Evolutionary conservation across 2,329 filamentous ascomycete species (phyloP).

Genomic region (Alternaria metachromatica): DNA sequence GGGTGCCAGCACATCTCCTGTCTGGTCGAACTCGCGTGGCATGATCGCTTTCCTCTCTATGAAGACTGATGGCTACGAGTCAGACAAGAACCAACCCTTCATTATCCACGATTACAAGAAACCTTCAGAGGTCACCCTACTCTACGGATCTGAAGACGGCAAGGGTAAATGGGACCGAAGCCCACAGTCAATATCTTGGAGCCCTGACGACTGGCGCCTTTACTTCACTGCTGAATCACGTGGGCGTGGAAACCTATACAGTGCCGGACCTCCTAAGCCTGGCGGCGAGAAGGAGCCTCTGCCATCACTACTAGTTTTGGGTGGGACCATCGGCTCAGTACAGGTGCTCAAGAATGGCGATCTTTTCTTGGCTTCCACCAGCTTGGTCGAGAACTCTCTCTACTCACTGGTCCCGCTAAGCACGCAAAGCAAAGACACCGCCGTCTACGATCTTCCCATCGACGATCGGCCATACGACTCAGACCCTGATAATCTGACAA

Average conservation of each 20-base stretch:
- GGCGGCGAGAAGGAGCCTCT: constrained; percentile 17
- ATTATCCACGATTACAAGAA: constrained; percentile 67
- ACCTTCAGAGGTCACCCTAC: constrained; percentile 62
- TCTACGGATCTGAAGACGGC: constrained; percentile 68
- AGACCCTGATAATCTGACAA: constrained; percentile 34
- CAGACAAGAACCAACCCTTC: constrained; percentile 75
- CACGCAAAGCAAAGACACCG: constrained; percentile 15
- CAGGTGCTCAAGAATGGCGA: constrained; percentile 58
- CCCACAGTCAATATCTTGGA: constrained; percentile 59
- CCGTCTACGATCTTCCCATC: constrained; percentile 27
- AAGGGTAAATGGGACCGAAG: constrained; percentile 66
- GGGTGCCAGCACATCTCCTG: constrained; percentile 71
- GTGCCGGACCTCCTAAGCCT: constrained; percentile 18
- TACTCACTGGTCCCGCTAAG: constrained; percentile 64
- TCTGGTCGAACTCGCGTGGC: constrained; percentile 76
- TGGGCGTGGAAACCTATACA: constrained; percentile 68
- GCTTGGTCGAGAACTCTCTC: constrained; percentile 73
- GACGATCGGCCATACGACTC: constrained; percentile 28
- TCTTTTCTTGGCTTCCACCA: constrained; percentile 72
- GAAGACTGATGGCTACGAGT: constrained; percentile 78
- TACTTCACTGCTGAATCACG: constrained; percentile 77
- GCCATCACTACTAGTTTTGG: constrained; percentile 41
- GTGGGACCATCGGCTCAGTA: constrained; percentile 53
- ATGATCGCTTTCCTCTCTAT: constrained; percentile 80
- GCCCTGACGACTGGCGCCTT: constrained; percentile 62